Evolutionary conservation across 345 rosid species (phyloP).

Genomic region (Jatropha curcas): DNA sequence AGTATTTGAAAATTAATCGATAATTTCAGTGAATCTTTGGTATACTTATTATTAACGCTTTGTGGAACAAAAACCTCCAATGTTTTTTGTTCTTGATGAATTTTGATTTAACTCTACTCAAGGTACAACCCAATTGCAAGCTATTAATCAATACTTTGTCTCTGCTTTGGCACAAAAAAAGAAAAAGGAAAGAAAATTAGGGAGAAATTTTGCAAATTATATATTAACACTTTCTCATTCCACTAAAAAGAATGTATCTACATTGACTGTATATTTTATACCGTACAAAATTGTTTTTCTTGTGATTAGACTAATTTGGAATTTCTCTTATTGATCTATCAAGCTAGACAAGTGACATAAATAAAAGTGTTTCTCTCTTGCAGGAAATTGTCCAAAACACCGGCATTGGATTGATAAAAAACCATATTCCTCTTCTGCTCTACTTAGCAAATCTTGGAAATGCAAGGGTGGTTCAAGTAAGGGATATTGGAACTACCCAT

Average conservation of each 20-base stretch:
- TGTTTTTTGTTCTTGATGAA: too few relatives aligned
- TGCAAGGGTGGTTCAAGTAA: constrained; percentile 8
- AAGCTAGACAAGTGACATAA: background rate
- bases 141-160: too few relatives aligned
- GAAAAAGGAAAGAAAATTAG: too few relatives aligned
- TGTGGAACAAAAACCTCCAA: too few relatives aligned
- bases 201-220: background rate
- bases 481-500: background rate
- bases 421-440: constrained; percentile 10
- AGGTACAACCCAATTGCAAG: too few relatives aligned
- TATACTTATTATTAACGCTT: too few relatives aligned
- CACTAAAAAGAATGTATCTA: background rate
- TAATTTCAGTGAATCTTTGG: too few relatives aligned
- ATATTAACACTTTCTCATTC: too few relatives aligned
- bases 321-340: background rate
- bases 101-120: too few relatives aligned
- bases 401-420: constrained; percentile 21
- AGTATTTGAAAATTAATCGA: too few relatives aligned
- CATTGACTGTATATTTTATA: background rate
- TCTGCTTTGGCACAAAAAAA: too few relatives aligned
- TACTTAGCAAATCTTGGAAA: constrained; percentile 5
- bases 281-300: background rate
- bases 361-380: constrained; percentile 1
- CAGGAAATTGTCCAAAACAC: constrained; percentile 18
- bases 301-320: too few relatives aligned